Percentiles rank a stretch among this genome's conserved stretches.
Evolutionary conservation across 2,329 filamentous ascomycete species (phyloP).

Genomic region (Ophiostoma piceae): DNA sequence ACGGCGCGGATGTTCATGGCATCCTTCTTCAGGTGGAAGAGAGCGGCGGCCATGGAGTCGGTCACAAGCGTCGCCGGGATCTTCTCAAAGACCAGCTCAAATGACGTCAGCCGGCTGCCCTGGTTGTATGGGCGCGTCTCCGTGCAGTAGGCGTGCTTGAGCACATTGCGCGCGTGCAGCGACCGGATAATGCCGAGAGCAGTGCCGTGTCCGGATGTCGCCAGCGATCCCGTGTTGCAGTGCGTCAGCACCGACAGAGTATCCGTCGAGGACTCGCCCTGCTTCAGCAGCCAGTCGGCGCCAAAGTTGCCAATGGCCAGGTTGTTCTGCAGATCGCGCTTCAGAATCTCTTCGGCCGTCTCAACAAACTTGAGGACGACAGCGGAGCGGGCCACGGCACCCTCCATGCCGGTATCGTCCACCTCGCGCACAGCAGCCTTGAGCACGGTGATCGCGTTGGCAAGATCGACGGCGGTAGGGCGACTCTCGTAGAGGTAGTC

Average conservation of each 20-base stretch:
- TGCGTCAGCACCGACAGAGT: conserved; percentile 83
- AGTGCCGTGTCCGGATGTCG: conserved; percentile 95
- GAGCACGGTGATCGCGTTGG: conserved; percentile 80
- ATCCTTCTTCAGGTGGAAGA: conserved; percentile 61
- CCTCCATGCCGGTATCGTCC: conserved; percentile 37
- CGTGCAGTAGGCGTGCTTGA: conserved; percentile 88
- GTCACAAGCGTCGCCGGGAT: conserved; percentile 91
- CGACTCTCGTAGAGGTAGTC: conserved; percentile 84
- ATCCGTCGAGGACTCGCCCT: conserved; percentile 42
- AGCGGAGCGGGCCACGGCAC: conserved; percentile 28
- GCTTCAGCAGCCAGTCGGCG: conserved; percentile 71
- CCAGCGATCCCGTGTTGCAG: conserved; percentile 95
- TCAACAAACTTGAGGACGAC: conserved; percentile 53
- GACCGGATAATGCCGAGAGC: conserved; percentile 90
- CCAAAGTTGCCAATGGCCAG: conserved; percentile 77
- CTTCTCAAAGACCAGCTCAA: conserved; percentile 88
- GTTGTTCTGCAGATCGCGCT: conserved; percentile 83
- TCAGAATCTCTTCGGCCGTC: conserved; percentile 79
- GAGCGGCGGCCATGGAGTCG: conserved; percentile 90
- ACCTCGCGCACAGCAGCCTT: conserved; percentile 55
- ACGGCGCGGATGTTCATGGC: conserved; percentile 72
- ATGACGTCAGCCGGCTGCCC: conserved; percentile 88
- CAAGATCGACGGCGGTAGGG: conserved; percentile 90
- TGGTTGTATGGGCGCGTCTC: conserved; percentile 98
- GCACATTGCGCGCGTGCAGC: conserved; percentile 58